Base-by-base conservation (phyloP, 495 filamentous ascomycete genomes). In the Astrothelium macrocarpum region DNA sequence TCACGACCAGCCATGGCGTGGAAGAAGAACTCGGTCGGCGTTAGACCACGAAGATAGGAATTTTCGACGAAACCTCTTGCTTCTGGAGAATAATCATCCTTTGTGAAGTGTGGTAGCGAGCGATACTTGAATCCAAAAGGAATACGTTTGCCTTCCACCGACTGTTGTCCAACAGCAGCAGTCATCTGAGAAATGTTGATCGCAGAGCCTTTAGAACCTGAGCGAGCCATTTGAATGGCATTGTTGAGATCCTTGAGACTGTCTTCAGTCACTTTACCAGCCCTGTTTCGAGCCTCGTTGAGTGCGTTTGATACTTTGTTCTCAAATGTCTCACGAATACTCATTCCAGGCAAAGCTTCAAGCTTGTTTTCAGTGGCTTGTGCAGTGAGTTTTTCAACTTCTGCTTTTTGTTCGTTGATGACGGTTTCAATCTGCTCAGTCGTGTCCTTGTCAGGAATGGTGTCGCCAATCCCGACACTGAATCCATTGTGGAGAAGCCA, bases 131-230 rank as follows among this genome's bases (percentile, higher is more conserved):
- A 99, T 32, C 94, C 94, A 72, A 99, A 99, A 0, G 95, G 94
- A 80, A 99, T 96, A 79, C 94, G 93, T 78, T 96, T 96, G 68
- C 94, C 94, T 74, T 99, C 94, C 18, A 99, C 91, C 34, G 91
- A 94, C 72, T 99, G 94, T 68, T 99, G 94, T 60, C 94, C 94
- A 25, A 99, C 94, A 59, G 96, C 81, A 14, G 95, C 92, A 59
- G 91, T 93, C 94, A 99, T 99, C 75, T 99, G 94, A 20, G 95
- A 96, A 68, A 99, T 97, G 73, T 99, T 99, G 78, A 97, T 97
- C 2, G 90, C 90, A 4, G 94, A 96, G 67, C 94, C 94, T 79
- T 99, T 99, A 64, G 95, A 97, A 68, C 94, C 94, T 65, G 93
- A 95, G 31, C 84, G 82, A 64, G 94, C 91, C 93, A 97, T 99